Evolutionary conservation across 805 yeast genomes (phyloP), one percentile per base, ranked within the genome.

Genomic region (Barnettozyma populi): DNA sequence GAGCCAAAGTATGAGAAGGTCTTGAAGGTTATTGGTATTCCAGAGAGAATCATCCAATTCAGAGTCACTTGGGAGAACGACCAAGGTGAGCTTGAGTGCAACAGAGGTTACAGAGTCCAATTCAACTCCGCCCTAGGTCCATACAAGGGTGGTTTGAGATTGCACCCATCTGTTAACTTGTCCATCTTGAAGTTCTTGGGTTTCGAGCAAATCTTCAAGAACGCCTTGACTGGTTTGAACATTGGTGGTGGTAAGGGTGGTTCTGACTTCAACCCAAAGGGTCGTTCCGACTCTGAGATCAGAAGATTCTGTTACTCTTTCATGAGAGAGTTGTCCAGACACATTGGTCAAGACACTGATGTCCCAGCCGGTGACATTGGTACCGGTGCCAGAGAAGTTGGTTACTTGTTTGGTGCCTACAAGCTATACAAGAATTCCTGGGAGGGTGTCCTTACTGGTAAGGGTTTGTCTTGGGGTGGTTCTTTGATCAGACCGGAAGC

Each of bases 191-290:
- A 92, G 77, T 92, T 92, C 74, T 79, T 92, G 66, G 99, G 98
- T 64, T 92, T 88, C 71, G 99, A 92, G 78, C 99, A 92, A 76
- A 90, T 90, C 71, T 94, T 92, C 82, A 92, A 92, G 81, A 92
- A 92, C 68, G 98, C 99, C 45, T 78, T 92, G 65, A 92, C 99
- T 62, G 98, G 98, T 64, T 80, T 90, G 62, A 80, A 84, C 80
- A 90, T 92, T 86, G 99, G 99, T 70, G 99, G 99, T 77, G 99
- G 96, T 74, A 92, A 92, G 72, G 99, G 99, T 80, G 99, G 99
- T 71, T 78, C 96, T 52, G 97, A 92, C 74, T 94, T 92, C 74
- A 90, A 90, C 75, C 96, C 97, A 64, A 92, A 92, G 81, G 96
- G 92, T 67, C 86, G 84, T 73, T 79, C 95, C 52, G 94, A 90